Evolutionary conservation across 225 moss, liverwort and hornwort species (phyloP).

Genomic region (Straminergon stramineum): DNA sequence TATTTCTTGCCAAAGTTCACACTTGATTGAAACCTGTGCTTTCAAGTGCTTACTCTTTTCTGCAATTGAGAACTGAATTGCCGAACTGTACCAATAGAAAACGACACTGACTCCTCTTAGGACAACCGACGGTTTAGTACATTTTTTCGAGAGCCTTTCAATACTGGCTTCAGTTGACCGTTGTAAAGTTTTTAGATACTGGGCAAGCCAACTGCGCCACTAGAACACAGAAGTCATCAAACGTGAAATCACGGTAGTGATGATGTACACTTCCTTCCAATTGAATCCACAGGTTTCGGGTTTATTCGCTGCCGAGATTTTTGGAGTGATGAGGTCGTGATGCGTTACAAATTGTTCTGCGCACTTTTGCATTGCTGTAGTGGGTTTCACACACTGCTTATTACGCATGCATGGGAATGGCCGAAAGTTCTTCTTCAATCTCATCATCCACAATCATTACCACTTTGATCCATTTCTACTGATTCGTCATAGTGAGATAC

Average conservation of each 20-base stretch:
- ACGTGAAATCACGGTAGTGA: not conserved
- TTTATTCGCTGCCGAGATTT: not conserved
- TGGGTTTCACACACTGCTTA: not conserved
- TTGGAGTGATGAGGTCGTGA: not conserved
- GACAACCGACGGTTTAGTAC: not conserved
- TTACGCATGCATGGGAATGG: not conserved
- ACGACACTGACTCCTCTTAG: not conserved
- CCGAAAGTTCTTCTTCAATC: not conserved
- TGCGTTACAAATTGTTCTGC: not conserved
- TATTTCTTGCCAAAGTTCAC: not conserved
- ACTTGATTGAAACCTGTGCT: not conserved
- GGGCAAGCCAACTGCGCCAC: not conserved
- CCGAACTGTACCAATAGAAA: not conserved
- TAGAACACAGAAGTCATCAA: not conserved
- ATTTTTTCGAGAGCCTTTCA: not conserved
- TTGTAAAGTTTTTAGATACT: not conserved
- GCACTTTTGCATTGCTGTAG: not conserved
- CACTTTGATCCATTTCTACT: not conserved
- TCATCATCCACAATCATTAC: not conserved
- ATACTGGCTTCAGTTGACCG: not conserved
- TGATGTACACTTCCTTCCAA: not conserved
- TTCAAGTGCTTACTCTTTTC: not conserved
- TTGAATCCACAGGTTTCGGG: not conserved
- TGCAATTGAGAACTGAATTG: not conserved
- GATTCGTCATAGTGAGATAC: not conserved